Conservation (phyloP, 306 rosid genomes). For the Sphenostylis stenocarpa region DNA sequence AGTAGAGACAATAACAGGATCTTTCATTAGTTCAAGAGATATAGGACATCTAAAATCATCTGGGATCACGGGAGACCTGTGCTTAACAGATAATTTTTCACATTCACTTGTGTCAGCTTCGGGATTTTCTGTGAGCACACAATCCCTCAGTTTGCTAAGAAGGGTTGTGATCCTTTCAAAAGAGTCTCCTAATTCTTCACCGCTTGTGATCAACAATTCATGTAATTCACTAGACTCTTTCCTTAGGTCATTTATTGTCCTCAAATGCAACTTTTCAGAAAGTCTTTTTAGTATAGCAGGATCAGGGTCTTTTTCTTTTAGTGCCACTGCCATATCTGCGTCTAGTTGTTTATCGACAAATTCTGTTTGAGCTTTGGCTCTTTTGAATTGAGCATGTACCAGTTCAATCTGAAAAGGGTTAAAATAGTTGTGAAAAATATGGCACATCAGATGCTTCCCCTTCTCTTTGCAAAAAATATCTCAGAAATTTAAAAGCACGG, state of each 20-base stretch:
- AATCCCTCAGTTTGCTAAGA: slow-evolving; percentile 70
- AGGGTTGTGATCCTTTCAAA: slow-evolving; percentile 63
- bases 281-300: slow-evolving; percentile 70
- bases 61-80: slow-evolving; percentile 95
- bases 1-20: slow-evolving; percentile 94
- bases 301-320: slow-evolving; percentile 68
- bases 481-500: slow-evolving; percentile 1
- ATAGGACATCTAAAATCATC: slow-evolving; percentile 98
- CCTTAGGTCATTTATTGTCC: slow-evolving; percentile 71
- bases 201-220: slow-evolving; percentile 60
- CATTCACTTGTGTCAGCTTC: slow-evolving; percentile 48
- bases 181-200: slow-evolving; percentile 54
- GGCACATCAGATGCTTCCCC: slow-evolving; percentile 3
- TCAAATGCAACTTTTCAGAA: slow-evolving; percentile 76
- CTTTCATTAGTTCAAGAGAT: slow-evolving; percentile 94
- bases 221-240: slow-evolving; percentile 79
- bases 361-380: slow-evolving; percentile 72
- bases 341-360: slow-evolving; percentile 67
- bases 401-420: slow-evolving; percentile 72
- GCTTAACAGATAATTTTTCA: slow-evolving; percentile 60
- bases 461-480: not conserved
- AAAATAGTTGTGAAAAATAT: slow-evolving; percentile 11
- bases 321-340: slow-evolving; percentile 59
- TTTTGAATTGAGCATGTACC: slow-evolving; percentile 86
- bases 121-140: slow-evolving; percentile 57